phyloP scores from a whole-genome alignment of 768 basidiomycete genomes.

The Tricholoma saponaceum region DNA sequence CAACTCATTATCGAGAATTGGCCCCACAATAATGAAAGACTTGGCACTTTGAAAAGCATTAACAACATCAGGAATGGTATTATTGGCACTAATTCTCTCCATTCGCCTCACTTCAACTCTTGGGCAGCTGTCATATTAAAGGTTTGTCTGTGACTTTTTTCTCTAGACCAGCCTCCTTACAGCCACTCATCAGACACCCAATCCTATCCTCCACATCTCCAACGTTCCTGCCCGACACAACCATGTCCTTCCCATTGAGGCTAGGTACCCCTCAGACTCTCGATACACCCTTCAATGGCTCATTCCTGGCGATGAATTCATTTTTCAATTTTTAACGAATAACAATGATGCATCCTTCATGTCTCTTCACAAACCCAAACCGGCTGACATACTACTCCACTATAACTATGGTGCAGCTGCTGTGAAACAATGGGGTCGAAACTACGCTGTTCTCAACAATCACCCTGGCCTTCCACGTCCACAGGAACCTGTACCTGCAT shows the following conservation, averaged over 20 bases:
- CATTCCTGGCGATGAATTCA: not conserved
- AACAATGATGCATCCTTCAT: constrained; percentile 9
- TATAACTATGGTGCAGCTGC: constrained; percentile 3
- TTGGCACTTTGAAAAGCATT: not conserved
- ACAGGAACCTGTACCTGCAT: not conserved
- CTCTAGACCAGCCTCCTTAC: not conserved
- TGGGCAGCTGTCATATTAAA: not conserved
- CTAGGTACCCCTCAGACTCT: constrained; percentile 1
- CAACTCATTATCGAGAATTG: constrained; percentile 2
- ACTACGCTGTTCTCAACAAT: constrained; percentile 1
- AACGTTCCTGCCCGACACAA: not conserved
- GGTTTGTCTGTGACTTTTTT: not conserved
- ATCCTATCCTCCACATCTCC: not conserved
- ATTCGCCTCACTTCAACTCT: not conserved
- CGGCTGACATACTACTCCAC: constrained; percentile 9
- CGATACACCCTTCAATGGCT: constrained; percentile 10
- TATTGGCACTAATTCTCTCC: not conserved
- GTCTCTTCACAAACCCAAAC: not conserved
- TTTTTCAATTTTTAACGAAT: not conserved
- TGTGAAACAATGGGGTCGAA: constrained; percentile 10
- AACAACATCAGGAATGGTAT: constrained; percentile 2
- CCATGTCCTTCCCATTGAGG: not conserved
- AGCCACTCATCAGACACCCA: constrained; percentile 1
- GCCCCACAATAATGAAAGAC: not conserved
- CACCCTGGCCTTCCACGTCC: not conserved